A percentile compares a stretch with the other conserved stretches of the same genome.
Conservation (phyloP, 768 basidiomycete genomes). For the Serendipita sp. region DNA sequence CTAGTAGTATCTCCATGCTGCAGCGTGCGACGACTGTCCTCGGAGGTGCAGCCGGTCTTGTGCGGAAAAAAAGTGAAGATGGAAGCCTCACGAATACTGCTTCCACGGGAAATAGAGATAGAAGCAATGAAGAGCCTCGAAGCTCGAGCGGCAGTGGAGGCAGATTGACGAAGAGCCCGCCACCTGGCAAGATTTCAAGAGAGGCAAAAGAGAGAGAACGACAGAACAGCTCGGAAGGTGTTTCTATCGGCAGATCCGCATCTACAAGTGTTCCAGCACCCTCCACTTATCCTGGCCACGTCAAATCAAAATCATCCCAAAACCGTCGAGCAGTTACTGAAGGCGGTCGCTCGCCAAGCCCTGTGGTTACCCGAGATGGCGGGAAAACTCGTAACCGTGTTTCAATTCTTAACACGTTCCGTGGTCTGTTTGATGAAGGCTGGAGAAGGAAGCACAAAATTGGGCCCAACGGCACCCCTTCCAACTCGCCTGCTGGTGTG, state of each 20-base stretch:
- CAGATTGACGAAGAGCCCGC: constrained; percentile 57
- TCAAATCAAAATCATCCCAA: constrained; percentile 29
- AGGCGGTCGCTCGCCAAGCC: background rate
- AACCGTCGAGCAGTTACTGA: constrained; percentile 16
- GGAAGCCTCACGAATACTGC: constrained; percentile 18
- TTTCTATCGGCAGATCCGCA: constrained; percentile 29
- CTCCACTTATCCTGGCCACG: constrained; percentile 38
- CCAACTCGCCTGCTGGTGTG: constrained; percentile 1
- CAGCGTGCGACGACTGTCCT: constrained; percentile 86
- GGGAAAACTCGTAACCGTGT: constrained; percentile 42
- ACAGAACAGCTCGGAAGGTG: constrained; percentile 30
- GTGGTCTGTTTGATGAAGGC: constrained; percentile 87
- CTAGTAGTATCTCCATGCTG: constrained; percentile 90
- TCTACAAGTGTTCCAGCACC: constrained; percentile 29
- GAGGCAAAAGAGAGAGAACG: constrained; percentile 25
- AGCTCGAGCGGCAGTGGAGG: constrained; percentile 44
- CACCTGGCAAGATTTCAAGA: constrained; percentile 15
- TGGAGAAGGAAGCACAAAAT: constrained; percentile 72
- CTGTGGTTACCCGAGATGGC: constrained; percentile 18
- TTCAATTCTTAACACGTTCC: constrained; percentile 70
- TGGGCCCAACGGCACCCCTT: background rate
- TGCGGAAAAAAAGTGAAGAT: constrained; percentile 69
- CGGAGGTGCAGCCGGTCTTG: constrained; percentile 61
- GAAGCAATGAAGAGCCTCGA: constrained; percentile 37
- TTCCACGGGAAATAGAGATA: background rate